Evolutionary conservation across 495 filamentous ascomycete genomes (phyloP), one percentile per base, ranked within the genome.

Genomic region (Chlorociboria aeruginascens): DNA sequence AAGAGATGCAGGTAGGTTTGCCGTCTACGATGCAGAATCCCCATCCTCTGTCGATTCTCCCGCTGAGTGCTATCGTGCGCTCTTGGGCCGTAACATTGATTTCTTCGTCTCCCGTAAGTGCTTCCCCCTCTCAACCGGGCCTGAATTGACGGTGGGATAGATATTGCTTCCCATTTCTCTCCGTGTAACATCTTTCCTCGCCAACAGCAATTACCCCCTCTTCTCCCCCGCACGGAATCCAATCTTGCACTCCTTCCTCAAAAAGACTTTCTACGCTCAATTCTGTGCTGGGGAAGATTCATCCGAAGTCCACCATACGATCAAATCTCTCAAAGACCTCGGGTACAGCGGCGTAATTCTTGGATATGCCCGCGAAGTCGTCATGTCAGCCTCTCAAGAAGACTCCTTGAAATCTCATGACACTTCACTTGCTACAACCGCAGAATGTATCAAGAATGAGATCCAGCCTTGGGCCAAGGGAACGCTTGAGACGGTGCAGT

Each of bases 251-350:
- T 71, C 60, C 51, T 60, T 85, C 32, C 69, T 93, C 30, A 82
- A 85, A 50, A 72, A 78, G 46, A 90, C 84, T 0, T 86, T 93
- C 58, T 93, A 93, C 61, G 74, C 76, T 45, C 85, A 93, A 56
- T 93, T 90, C 61, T 93, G 86, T 59, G 83, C 83, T 1, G 86
- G 86, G 14, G 78, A 82, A 58, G 82, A 76, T 39, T 63, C 69
- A 0, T 45, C 52, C 1, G 82, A 89, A 60, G 81, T 90, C 25
- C 56, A 61, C 6, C 56, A 50, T 29, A 85, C 80, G 0, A 72
- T 85, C 36, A 58, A 69, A 17, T 63, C 67, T 3, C 70, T 86
- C 41, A 81, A 81, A 53, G 57, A 65, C 32, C 67, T 88, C 13
- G 86, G 86, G 8, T 88, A 81, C 55, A 73, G 69, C 37, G 86